Evolutionary conservation across 106 monocot species (phyloP), one percentile per base, ranked within the genome.

Genomic region (Apostasia shenzhenica): DNA sequence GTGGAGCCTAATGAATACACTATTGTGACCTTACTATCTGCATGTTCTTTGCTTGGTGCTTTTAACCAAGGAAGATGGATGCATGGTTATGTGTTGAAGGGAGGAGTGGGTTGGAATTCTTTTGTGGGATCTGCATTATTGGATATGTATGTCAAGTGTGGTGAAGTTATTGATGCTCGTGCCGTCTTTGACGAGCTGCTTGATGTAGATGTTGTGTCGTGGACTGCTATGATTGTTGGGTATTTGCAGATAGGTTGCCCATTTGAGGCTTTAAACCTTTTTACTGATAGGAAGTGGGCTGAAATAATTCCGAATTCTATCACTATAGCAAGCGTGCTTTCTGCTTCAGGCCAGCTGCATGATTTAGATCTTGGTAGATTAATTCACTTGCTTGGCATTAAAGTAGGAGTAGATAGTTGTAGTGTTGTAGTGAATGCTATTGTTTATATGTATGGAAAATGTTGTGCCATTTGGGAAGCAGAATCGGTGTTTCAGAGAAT

Each of bases 221-320:
- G 85, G 80, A 89, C 89, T 49, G 74, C 89, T 8, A 89, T 85
- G 85, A 77, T 89, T 52, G 82, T 82, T 47, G 85, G 82, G 6
- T 85, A 85, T 50, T 63, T 77, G 2, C 84, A 89, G 45, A 80
- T 67, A 38, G 77, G 84, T 5, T 49, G 1, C 14, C 74, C 88
- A 0, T 4, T 14, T 39, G 77, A 79, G 44, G 88, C 84, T 6
- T 68, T 85, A 42, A 70, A 72, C 45, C 65, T 89, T 14, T 89
- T 89, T 71, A 9, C 57, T 38, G 70, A 79, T 38, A 55, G 67
- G 7, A 81, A 74, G 37, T 73, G 69, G 67, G 47, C 45, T 1
- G 45, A 0, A 13, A 74, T 85, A 5, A 50, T 75, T 54, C 84
- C 84, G 11, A 84, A 89, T 75, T 81, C 82, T 1, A 72, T 85